Percentiles rank a stretch among this genome's conserved stretches.
phyloP scores from a whole-genome alignment of 192 early-diverging fungal genomes.

The Geosiphon pyriformis region DNA sequence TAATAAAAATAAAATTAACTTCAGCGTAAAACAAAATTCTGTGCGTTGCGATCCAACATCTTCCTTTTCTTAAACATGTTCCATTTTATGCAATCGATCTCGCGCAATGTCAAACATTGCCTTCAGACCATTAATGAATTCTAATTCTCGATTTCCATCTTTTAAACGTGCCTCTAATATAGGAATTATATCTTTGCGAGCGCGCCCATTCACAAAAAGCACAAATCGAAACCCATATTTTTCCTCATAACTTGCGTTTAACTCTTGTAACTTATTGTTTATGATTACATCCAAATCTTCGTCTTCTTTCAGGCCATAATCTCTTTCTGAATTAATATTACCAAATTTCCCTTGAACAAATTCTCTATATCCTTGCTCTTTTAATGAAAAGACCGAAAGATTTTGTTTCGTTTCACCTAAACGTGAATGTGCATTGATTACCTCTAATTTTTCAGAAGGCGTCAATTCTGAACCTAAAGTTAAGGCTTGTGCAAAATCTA shows the following conservation, averaged over 20 bases:
- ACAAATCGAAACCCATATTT: conserved; percentile 79
- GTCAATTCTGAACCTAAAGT: conserved; percentile 49
- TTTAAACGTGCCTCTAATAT: conserved; percentile 65
- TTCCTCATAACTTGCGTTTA: conserved; percentile 67
- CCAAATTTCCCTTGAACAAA: conserved; percentile 28
- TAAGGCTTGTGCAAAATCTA: conserved; percentile 50
- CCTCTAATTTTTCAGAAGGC: conserved; percentile 60
- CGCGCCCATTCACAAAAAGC: conserved; percentile 75
- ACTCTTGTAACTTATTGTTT: conserved; percentile 46
- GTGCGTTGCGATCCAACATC: too few species aligned
- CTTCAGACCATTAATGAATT: conserved; percentile 62
- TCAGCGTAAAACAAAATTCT: too few species aligned
- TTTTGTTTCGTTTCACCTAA: conserved; percentile 71
- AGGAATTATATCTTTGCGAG: conserved; percentile 68
- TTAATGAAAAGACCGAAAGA: conserved; percentile 64
- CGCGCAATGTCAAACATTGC: conserved; percentile 82
- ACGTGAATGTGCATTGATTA: conserved; percentile 87
- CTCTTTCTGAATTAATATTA: background rate
- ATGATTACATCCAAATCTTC: conserved; percentile 52
- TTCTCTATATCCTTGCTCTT: conserved; percentile 65
- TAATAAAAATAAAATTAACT: too few species aligned
- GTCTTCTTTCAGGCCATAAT: conserved; percentile 30
- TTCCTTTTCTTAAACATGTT: background rate
- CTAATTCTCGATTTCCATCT: conserved; percentile 53
- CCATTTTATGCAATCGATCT: conserved; percentile 65